Conservation (phyloP, 257 asterid genomes). For the Nicotiana attenuata region DNA sequence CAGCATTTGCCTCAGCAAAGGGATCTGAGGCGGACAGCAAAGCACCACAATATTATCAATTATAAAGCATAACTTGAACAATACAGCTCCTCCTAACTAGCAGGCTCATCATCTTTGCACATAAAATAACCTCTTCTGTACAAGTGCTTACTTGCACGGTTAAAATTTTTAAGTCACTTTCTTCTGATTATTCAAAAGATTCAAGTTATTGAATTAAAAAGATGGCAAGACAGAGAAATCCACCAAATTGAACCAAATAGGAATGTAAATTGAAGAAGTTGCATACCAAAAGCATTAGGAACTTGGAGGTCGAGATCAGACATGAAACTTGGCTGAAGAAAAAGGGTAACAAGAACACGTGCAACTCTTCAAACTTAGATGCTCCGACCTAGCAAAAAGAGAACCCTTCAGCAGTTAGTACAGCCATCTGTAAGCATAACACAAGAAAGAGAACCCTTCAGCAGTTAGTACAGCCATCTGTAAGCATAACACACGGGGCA, state of each 20-base stretch:
- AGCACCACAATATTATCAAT: not conserved
- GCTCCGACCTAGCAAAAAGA: not conserved
- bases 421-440: not conserved
- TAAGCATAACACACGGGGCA: not conserved
- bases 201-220: not conserved
- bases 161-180: not conserved
- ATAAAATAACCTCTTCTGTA: not conserved
- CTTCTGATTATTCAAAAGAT: not conserved
- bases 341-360: not conserved
- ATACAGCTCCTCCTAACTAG: not conserved
- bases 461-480: not conserved
- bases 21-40: slow-evolving; percentile 25
- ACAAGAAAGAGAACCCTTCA: not conserved
- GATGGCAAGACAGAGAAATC: not conserved
- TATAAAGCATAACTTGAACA: not conserved
- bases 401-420: not conserved
- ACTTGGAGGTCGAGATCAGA: slow-evolving; percentile 38
- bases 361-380: not conserved
- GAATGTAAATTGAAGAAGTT: not conserved
- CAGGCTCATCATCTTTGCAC: not conserved
- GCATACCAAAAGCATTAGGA: slow-evolving; percentile 36
- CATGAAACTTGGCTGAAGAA: slow-evolving; percentile 23
- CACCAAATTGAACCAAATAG: not conserved
- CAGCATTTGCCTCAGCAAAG: slow-evolving; percentile 57
- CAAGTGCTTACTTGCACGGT: not conserved